Conservation (phyloP, 345 rosid genomes). For the Euphorbia tirucalli region DNA sequence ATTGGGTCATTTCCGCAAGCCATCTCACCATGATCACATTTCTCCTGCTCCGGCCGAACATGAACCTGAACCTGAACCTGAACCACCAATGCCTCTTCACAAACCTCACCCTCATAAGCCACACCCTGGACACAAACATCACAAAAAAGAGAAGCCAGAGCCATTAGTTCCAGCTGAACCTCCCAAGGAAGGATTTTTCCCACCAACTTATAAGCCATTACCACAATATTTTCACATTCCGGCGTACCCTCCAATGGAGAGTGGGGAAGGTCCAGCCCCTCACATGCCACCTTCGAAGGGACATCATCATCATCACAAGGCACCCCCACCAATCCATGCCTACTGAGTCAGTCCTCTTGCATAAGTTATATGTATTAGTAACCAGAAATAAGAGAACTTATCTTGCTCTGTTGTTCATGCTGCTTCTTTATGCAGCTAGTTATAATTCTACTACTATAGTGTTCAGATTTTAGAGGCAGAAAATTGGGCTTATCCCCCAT, state of each 20-base stretch:
- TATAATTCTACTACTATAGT: too few species aligned
- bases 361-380: not conserved
- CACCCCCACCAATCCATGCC: conserved; percentile 21
- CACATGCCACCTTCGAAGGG: conserved; percentile 18
- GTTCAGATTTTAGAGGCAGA: not conserved
- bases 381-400: conserved; percentile 7
- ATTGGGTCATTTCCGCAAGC: conserved; percentile 14
- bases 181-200: conserved; percentile 9
- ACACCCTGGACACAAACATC: too few species aligned
- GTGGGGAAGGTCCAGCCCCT: conserved; percentile 11
- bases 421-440: not conserved
- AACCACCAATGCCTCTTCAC: not conserved
- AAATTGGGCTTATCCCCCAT: too few species aligned
- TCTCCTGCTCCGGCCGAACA: conserved; percentile 16
- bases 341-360: conserved; percentile 3
- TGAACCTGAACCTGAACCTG: too few species aligned
- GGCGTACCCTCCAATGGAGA: not conserved
- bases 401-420: not conserved
- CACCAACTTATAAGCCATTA: conserved; percentile 18
- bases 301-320: conserved; percentile 16
- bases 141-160: too few species aligned
- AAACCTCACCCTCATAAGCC: conserved; percentile 1
- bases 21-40: conserved; percentile 3
- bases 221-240: conserved; percentile 3
- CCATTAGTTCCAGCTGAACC: conserved; percentile 11